Evolutionary conservation across 257 asterid species (phyloP).

Genomic region (Phtheirospermum japonicum): DNA sequence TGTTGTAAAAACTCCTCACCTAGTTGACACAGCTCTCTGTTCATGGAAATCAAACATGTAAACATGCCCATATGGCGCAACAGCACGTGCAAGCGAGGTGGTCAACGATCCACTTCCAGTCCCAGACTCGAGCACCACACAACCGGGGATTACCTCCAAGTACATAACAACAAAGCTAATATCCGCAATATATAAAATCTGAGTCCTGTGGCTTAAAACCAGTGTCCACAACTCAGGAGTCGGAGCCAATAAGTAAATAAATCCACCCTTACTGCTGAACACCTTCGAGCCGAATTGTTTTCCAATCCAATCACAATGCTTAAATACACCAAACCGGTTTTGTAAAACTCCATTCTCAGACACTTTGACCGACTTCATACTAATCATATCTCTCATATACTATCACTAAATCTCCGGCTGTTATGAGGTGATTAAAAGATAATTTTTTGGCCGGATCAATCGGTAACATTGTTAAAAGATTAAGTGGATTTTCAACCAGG

Average conservation of each 20-base stretch:
- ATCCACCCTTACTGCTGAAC: slow-evolving; percentile 75
- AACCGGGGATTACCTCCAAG: slow-evolving; percentile 88
- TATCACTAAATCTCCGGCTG: slow-evolving; percentile 72
- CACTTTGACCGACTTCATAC: slow-evolving; percentile 78
- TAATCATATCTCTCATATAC: slow-evolving; percentile 78
- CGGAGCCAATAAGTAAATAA: slow-evolving; percentile 80
- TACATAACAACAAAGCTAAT: slow-evolving; percentile 86
- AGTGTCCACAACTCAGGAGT: slow-evolving; percentile 96
- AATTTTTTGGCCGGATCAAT: slow-evolving; percentile 42
- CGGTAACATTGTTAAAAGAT: slow-evolving; percentile 42
- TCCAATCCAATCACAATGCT: slow-evolving; percentile 92
- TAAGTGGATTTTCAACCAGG: slow-evolving; percentile 4
- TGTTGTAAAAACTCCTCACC: slow-evolving; percentile 41
- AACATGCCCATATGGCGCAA: slow-evolving; percentile 81
- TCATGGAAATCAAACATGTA: slow-evolving; percentile 95
- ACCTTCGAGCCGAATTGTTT: slow-evolving; percentile 83
- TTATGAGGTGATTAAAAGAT: slow-evolving; percentile 58
- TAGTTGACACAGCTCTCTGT: slow-evolving; percentile 89
- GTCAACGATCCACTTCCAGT: slow-evolving; percentile 96
- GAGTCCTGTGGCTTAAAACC: slow-evolving; percentile 96
- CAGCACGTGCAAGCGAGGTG: slow-evolving; percentile 87
- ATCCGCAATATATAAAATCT: slow-evolving; percentile 90
- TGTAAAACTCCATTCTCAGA: slow-evolving; percentile 59
- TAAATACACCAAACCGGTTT: slow-evolving; percentile 83
- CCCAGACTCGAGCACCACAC: slow-evolving; percentile 91